Evolutionary conservation across 129 eudicot genomes (phyloP).

Genomic region (Lonicera japonica): DNA sequence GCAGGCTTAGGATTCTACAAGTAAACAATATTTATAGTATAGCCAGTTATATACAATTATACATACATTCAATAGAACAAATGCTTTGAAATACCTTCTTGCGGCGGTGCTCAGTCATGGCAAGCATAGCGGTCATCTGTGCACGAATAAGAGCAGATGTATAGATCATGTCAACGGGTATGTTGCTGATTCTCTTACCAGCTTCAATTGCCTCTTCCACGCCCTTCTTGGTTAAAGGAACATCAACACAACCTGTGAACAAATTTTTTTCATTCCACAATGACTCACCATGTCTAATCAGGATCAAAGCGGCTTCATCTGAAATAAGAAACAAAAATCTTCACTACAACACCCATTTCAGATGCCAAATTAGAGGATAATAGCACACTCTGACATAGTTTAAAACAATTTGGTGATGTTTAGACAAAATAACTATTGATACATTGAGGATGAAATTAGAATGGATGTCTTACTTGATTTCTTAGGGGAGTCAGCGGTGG

Average conservation of each 20-base stretch:
- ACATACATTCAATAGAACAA: too few species aligned
- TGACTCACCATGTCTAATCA: constrained; percentile 94
- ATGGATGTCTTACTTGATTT: constrained; percentile 61
- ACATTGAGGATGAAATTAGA: too few species aligned
- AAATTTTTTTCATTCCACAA: constrained; percentile 93
- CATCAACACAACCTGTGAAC: constrained; percentile 97
- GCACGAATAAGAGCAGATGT: constrained; percentile 94
- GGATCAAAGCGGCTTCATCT: constrained; percentile 87
- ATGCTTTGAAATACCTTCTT: constrained; percentile 91
- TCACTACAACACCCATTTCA: background rate
- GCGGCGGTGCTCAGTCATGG: constrained; percentile 95
- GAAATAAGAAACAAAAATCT: constrained; percentile 2
- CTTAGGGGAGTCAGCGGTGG: constrained; percentile 36
- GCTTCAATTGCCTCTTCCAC: constrained; percentile 97
- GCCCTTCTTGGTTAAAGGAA: constrained; percentile 84
- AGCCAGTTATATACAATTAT: too few species aligned
- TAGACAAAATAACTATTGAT: too few species aligned
- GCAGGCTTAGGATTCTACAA: background rate
- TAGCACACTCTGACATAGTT: too few species aligned
- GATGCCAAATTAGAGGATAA: too few species aligned
- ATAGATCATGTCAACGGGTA: constrained; percentile 84
- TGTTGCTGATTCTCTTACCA: constrained; percentile 85
- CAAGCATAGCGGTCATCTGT: constrained; percentile 99
- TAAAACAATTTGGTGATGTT: background rate
- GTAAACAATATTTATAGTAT: too few species aligned